Percentiles rank a stretch among this genome's conserved stretches.
Conservation (phyloP, 1,139 yeast species). For the Eremothecium sinecaudum region DNA sequence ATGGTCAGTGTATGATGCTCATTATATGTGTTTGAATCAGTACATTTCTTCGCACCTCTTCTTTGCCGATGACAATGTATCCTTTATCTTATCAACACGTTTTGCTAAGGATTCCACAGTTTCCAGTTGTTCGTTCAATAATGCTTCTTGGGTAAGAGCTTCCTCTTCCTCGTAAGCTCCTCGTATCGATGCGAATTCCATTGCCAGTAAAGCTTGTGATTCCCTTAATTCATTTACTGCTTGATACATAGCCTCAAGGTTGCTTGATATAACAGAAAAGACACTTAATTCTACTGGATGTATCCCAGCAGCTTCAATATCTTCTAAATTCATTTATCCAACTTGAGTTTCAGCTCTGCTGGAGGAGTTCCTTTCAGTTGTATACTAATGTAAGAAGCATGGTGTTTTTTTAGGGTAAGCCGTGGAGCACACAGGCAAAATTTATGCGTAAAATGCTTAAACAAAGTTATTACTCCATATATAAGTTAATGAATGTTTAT, state of each 20-base stretch:
- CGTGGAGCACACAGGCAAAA: no score
- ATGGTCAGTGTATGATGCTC: no score
- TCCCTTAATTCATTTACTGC: conserved; percentile 27
- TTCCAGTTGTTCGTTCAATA: conserved; percentile 6
- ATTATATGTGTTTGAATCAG: no score
- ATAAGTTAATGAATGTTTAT: no score
- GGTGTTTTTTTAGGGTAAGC: no score
- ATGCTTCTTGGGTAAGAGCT: conserved; percentile 13
- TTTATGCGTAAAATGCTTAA: no score
- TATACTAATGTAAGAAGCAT: no score
- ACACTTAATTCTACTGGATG: conserved; percentile 29
- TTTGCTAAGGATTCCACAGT: conserved; percentile 12
- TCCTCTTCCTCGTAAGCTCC: conserved; percentile 20
- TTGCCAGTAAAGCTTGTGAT: conserved; percentile 26
- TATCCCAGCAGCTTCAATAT: conserved; percentile 13
- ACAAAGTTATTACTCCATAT: no score
- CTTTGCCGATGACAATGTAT: no score
- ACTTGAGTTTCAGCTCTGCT: no score
- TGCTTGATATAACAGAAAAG: conserved; percentile 25
- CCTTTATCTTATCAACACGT: conserved; percentile 12
- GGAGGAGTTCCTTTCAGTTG: no score
- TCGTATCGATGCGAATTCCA: conserved; percentile 20
- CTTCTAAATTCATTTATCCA: conserved; percentile 10
- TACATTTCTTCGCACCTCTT: no score
- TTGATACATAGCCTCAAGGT: conserved; percentile 27